phyloP scores from a whole-genome alignment of 2,329 filamentous ascomycete species.

The Aspergillus eucalypticola region DNA sequence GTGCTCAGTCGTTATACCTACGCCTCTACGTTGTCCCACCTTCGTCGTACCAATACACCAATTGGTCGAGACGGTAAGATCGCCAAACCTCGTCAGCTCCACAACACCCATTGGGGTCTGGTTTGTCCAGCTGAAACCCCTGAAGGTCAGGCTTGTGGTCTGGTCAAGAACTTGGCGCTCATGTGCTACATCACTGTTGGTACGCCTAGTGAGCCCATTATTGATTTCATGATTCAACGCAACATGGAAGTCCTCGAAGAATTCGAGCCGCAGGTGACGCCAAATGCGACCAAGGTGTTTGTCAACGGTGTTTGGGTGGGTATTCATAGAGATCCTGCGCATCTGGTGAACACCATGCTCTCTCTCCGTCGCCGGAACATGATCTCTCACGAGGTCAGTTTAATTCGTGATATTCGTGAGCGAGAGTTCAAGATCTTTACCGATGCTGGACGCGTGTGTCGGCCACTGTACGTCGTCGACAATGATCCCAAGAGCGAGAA shows the following conservation, averaged over 20 bases:
- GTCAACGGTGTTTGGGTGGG: conserved; percentile 98
- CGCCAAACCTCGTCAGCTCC: conserved; percentile 93
- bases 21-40: conserved; percentile 91
- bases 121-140: conserved; percentile 97
- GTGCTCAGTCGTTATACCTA: conserved; percentile 98
- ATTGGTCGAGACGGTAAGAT: conserved; percentile 98
- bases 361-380: conserved; percentile 76
- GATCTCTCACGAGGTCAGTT: conserved; percentile 87
- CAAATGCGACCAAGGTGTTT: conserved; percentile 95
- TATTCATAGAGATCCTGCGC: conserved; percentile 83
- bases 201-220: conserved; percentile 83
- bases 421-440: conserved; percentile 99
- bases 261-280: conserved; percentile 81
- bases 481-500: conserved; percentile 75
- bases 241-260: conserved; percentile 98
- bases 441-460: conserved; percentile 91
- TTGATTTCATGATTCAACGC: conserved; percentile 92
- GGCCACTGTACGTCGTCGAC: conserved; percentile 90
- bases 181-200: conserved; percentile 99
- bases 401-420: conserved; percentile 94
- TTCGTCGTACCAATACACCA: conserved; percentile 94
- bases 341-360: conserved; percentile 77
- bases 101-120: conserved; percentile 98
- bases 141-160: conserved; percentile 95
- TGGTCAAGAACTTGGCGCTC: conserved; percentile 95